Evolutionary conservation across 2,329 filamentous ascomycete genomes (phyloP).

Genomic region (Calycina herbarum): DNA sequence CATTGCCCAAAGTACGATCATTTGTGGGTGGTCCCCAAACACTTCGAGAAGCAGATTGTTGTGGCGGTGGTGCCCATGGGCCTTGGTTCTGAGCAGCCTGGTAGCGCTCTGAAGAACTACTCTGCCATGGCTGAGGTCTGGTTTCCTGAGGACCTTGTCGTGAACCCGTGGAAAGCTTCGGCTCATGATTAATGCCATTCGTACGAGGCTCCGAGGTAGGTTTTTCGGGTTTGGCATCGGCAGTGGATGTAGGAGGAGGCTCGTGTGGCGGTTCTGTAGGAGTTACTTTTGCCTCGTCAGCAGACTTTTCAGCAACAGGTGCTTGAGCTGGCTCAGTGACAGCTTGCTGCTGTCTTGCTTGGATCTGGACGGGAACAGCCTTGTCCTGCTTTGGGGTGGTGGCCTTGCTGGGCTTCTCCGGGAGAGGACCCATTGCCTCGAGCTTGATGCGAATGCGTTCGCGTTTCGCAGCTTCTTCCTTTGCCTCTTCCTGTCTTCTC

Average conservation of each 20-base stretch:
- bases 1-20: constrained; percentile 73
- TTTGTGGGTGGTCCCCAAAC: constrained; percentile 72
- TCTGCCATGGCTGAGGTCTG: constrained; percentile 36
- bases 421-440: constrained; percentile 65
- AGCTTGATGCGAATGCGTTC: constrained; percentile 73
- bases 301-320: constrained; percentile 11
- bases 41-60: constrained; percentile 52
- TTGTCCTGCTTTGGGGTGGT: constrained; percentile 48
- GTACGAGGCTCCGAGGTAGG: constrained; percentile 19
- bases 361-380: constrained; percentile 39
- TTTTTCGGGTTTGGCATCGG: constrained; percentile 19
- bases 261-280: constrained; percentile 17
- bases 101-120: constrained; percentile 45
- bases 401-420: constrained; percentile 60
- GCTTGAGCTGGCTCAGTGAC: constrained; percentile 14
- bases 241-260: constrained; percentile 6
- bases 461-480: constrained; percentile 69
- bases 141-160: constrained; percentile 27
- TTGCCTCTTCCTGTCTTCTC: constrained; percentile 64
- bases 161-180: constrained; percentile 39
- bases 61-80: constrained; percentile 48
- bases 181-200: constrained; percentile 31
- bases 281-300: constrained; percentile 19
- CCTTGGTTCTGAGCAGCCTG: constrained; percentile 25
- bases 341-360: constrained; percentile 27